phyloP scores from a whole-genome alignment of 805 yeast species.

The Pichia kluyveri region DNA sequence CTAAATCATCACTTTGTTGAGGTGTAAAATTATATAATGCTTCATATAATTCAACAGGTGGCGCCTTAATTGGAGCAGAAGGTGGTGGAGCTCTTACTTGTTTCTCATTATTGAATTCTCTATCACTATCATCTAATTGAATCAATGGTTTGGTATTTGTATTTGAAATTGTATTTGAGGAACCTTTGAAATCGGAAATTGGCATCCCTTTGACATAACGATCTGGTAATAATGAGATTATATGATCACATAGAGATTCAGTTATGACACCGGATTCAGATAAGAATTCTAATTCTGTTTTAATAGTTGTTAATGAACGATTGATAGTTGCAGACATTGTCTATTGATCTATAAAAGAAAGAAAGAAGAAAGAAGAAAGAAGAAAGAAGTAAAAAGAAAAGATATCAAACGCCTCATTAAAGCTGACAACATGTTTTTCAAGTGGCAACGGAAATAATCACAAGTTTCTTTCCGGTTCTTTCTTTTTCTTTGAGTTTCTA shows the following conservation, averaged over 20 bases:
- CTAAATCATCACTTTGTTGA: constrained; percentile 68
- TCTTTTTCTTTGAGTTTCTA: too few species aligned
- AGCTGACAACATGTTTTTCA: too few species aligned
- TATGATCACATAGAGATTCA: constrained; percentile 36
- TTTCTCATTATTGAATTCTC: neutral
- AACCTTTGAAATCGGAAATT: constrained; percentile 19
- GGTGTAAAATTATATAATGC: constrained; percentile 71
- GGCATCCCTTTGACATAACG: constrained; percentile 10
- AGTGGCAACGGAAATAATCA: too few species aligned
- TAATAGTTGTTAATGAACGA: constrained; percentile 66
- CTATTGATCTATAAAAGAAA: too few species aligned
- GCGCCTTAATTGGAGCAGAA: constrained; percentile 1
- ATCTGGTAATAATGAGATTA: constrained; percentile 2
- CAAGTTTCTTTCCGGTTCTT: too few species aligned
- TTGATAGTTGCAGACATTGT: constrained; percentile 50
- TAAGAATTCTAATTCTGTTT: constrained; percentile 69
- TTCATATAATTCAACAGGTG: constrained; percentile 22
- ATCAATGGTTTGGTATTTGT: constrained; percentile 6
- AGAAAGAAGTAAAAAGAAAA: too few species aligned
- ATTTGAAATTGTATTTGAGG: neutral
- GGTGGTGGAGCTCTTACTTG: neutral
- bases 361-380: too few species aligned
- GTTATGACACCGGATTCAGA: constrained; percentile 66
- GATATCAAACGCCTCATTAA: too few species aligned
- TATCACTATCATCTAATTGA: too few species aligned